phyloP scores from a whole-genome alignment of 768 basidiomycete species.

The Punctularia strigosozonata region DNA sequence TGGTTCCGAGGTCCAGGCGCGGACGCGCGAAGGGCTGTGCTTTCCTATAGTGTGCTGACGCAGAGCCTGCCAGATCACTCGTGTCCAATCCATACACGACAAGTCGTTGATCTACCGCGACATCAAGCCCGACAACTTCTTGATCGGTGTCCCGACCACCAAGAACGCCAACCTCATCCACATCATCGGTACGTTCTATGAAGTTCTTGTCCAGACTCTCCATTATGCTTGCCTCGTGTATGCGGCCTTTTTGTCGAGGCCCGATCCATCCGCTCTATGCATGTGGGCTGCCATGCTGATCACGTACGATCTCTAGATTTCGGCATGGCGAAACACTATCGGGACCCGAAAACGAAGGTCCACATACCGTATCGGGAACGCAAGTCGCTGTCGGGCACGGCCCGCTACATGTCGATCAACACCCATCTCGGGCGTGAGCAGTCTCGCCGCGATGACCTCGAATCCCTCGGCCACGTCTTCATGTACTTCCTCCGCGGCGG shows the following conservation, averaged over 20 bases:
- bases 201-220: conserved; percentile 1
- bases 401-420: conserved; percentile 99
- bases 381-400: conserved; percentile 92
- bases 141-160: conserved; percentile 87
- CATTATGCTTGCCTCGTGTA: background rate
- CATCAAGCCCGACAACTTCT: conserved; percentile 98
- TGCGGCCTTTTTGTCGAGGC: background rate
- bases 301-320: conserved; percentile 50
- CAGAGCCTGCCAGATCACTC: conserved; percentile 57
- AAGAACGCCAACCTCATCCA: conserved; percentile 84
- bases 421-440: conserved; percentile 94
- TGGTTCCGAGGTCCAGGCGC: background rate
- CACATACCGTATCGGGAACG: conserved; percentile 99
- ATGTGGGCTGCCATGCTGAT: conserved; percentile 7
- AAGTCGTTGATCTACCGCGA: conserved; percentile 98
- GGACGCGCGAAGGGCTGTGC: background rate
- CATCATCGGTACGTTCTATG: conserved; percentile 59
- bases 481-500: conserved; percentile 98
- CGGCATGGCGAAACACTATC: conserved; percentile 99
- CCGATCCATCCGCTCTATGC: background rate
- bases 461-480: conserved; percentile 96
- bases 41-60: background rate
- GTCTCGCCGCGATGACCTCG: conserved; percentile 90
- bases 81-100: conserved; percentile 95
- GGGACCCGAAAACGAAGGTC: conserved; percentile 93